These are phyloP conservation scores for Arthrobotrys pseudoclavata DNA, from an alignment of 2,329 filamentous ascomycete genomes.

Conservation along the genomic window DNA sequence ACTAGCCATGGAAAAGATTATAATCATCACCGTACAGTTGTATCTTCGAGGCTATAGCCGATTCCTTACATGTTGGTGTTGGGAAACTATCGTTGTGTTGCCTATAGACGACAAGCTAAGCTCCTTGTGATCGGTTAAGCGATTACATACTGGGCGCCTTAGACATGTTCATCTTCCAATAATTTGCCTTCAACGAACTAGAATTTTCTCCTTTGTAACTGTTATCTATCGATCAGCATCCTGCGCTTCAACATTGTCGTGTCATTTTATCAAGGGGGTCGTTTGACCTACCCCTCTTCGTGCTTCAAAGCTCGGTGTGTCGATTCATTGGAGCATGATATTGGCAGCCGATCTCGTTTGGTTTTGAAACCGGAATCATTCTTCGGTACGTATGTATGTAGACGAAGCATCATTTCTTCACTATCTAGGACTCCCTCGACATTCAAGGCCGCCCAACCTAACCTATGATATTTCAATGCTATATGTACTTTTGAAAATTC, in stretches of 20 bases:
- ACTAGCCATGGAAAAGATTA: slow-evolving; percentile 1
- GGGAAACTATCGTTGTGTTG: slow-evolving; percentile 30
- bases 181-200: slow-evolving; percentile 32
- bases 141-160: slow-evolving; percentile 8
- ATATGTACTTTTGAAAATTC: slow-evolving; percentile 17
- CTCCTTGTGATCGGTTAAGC: slow-evolving; percentile 25
- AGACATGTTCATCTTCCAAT: slow-evolving; percentile 34
- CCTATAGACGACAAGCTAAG: not conserved
- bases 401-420: slow-evolving; percentile 33
- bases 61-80: slow-evolving; percentile 20
- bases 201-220: not conserved
- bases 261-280: slow-evolving; percentile 26
- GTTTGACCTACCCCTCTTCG: slow-evolving; percentile 46
- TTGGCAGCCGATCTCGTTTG: slow-evolving; percentile 45
- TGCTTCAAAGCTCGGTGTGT: slow-evolving; percentile 30
- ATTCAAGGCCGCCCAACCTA: not conserved
- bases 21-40: not conserved
- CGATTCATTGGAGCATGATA: slow-evolving; percentile 46
- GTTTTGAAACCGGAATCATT: slow-evolving; percentile 42
- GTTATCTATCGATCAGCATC: slow-evolving; percentile 29
- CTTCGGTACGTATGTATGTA: slow-evolving; percentile 3
- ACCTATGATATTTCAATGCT: slow-evolving; percentile 36
- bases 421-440: slow-evolving; percentile 26
- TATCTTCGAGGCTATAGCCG: slow-evolving; percentile 12
- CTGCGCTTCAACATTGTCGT: slow-evolving; percentile 13